A percentile compares a stretch with the other conserved stretches of the same genome.
Conservation (phyloP, 805 yeast species). For the Kazachstania viticola region DNA sequence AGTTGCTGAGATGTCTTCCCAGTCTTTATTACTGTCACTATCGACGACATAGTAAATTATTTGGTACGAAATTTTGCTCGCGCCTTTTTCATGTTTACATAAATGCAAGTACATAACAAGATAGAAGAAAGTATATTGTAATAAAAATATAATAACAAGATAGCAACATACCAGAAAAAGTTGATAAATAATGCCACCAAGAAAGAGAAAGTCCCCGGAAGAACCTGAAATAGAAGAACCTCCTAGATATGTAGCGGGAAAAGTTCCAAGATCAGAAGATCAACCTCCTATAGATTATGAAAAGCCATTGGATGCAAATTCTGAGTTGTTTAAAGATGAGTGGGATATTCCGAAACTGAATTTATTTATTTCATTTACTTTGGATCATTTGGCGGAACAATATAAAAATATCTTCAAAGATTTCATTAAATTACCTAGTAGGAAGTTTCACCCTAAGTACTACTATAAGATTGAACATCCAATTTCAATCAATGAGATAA, state of each 20-base stretch:
- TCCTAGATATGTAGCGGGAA: constrained; percentile 23
- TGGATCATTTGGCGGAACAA: constrained; percentile 20
- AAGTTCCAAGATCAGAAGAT: constrained; percentile 20
- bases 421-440: constrained; percentile 63
- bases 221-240: constrained; percentile 5
- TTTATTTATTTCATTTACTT: constrained; percentile 19
- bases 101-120: too few species aligned
- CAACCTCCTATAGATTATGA: constrained; percentile 17
- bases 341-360: constrained; percentile 27
- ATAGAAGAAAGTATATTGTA: background rate
- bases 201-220: constrained; percentile 11
- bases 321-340: constrained; percentile 21
- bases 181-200: constrained; percentile 11
- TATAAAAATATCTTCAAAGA: constrained; percentile 30
- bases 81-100: too few species aligned
- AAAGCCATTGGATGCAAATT: constrained; percentile 20
- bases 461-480: constrained; percentile 54
- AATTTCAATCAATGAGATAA: constrained; percentile 58
- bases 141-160: too few species aligned
- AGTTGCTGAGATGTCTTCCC: too few species aligned
- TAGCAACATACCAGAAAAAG: too few species aligned
- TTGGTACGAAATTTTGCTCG: too few species aligned
- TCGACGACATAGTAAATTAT: too few species aligned
- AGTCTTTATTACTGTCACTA: background rate
- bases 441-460: constrained; percentile 70